Conservation (phyloP, 2,329 filamentous ascomycete genomes). For the Calonectria pauciramosa region DNA sequence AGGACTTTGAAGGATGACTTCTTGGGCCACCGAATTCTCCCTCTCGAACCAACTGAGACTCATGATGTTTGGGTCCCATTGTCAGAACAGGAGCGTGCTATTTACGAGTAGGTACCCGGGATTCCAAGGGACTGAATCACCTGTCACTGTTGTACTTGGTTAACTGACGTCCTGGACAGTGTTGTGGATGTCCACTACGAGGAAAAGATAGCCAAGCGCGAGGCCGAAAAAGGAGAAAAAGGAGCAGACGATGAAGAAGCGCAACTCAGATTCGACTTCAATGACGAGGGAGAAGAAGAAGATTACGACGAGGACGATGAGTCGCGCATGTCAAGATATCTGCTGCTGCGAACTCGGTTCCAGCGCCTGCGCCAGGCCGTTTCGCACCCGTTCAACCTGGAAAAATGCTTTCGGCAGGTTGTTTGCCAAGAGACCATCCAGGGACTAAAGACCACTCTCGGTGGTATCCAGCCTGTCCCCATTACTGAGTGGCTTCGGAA, state of each 20-base stretch:
- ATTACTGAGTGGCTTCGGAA: conserved; percentile 26
- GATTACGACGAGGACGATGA: not conserved
- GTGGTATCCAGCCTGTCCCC: not conserved
- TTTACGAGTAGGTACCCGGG: conserved; percentile 42
- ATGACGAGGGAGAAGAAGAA: not conserved
- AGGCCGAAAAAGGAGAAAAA: not conserved
- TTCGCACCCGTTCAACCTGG: conserved; percentile 48
- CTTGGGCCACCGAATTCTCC: conserved; percentile 42
- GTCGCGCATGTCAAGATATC: not conserved
- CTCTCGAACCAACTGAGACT: conserved; percentile 33
- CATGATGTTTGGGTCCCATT: conserved; percentile 43
- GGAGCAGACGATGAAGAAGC: not conserved
- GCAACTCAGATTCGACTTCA: too few relatives aligned
- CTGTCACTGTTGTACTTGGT: not conserved
- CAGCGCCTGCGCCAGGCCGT: conserved; percentile 35
- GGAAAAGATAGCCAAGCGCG: not conserved
- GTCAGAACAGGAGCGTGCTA: conserved; percentile 40
- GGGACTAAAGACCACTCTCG: not conserved
- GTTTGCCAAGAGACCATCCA: not conserved
- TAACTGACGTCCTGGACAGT: not conserved
- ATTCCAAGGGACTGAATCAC: too few relatives aligned
- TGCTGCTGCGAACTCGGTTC: not conserved
- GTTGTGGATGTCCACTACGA: conserved; percentile 7
- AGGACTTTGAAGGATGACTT: conserved; percentile 48
- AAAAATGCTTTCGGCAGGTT: conserved; percentile 38